Evolutionary conservation across 1,284 basidiomycete species (phyloP).

Genomic region (Veloboletus limbatus): DNA sequence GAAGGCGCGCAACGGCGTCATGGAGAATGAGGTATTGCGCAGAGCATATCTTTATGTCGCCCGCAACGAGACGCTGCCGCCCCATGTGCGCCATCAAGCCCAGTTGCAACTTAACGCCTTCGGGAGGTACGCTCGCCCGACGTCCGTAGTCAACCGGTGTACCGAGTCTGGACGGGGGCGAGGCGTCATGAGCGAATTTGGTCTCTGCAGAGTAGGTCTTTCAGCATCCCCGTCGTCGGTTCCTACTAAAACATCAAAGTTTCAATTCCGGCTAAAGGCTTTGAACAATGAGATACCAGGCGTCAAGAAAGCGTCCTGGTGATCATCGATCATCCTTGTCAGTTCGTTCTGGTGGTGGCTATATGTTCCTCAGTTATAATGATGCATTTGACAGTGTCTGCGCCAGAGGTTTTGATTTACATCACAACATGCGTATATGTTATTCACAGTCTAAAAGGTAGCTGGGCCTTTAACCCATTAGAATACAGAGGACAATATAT

Average conservation of each 20-base stretch:
- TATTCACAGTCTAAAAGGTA: slow-evolving; percentile 6
- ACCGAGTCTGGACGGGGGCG: slow-evolving; percentile 80
- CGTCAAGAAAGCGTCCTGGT: slow-evolving; percentile 90
- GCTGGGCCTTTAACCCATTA: slow-evolving; percentile 6
- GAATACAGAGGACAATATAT: slow-evolving; percentile 13
- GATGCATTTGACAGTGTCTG: slow-evolving; percentile 2
- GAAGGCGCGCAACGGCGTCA: slow-evolving; percentile 68
- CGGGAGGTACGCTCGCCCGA: slow-evolving; percentile 77
- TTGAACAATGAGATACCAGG: slow-evolving; percentile 78
- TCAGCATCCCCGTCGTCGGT: slow-evolving; percentile 26
- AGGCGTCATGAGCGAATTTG: slow-evolving; percentile 88
- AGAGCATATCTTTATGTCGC: slow-evolving; percentile 89
- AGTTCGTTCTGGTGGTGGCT: neutral
- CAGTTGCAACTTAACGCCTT: slow-evolving; percentile 92
- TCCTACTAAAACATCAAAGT: slow-evolving; percentile 45
- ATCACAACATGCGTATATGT: slow-evolving; percentile 9
- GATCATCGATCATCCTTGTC: slow-evolving; percentile 22
- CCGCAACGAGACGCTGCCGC: slow-evolving; percentile 79
- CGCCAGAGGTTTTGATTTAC: neutral
- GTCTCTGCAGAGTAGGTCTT: slow-evolving; percentile 73
- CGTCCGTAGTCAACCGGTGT: slow-evolving; percentile 87
- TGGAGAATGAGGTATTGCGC: slow-evolving; percentile 75
- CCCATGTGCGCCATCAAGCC: slow-evolving; percentile 91
- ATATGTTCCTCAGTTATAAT: neutral
- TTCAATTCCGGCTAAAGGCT: slow-evolving; percentile 86